Evolutionary conservation across 352 stramenopile species (phyloP).

Genomic region (Phytophthora pinifolia): DNA sequence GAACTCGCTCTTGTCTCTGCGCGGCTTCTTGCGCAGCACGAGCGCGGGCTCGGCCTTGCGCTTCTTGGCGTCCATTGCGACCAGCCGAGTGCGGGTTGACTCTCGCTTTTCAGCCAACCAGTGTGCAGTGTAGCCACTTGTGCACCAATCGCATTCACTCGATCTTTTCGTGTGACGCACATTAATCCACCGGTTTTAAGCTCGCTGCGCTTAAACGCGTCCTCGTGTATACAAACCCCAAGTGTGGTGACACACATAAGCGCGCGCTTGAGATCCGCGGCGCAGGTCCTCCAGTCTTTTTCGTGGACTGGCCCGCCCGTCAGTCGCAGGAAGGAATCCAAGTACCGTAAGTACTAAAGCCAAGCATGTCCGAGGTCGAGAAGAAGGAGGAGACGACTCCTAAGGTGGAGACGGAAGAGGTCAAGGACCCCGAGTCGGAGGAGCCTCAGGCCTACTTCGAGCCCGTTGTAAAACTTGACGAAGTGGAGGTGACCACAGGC

Average conservation of each 20-base stretch:
- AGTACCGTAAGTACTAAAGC: conserved; percentile 11
- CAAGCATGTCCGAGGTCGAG: conserved; percentile 58
- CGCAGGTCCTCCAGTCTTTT: too few relatives aligned
- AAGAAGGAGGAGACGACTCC: conserved; percentile 71
- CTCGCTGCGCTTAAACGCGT: background rate
- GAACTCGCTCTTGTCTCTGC: conserved; percentile 63
- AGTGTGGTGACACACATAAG: conserved; percentile 17
- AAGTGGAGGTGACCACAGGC: conserved; percentile 96
- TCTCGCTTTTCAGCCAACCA: conserved; percentile 5
- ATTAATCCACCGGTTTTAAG: conserved; percentile 13
- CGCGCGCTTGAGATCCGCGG: conserved; percentile 30
- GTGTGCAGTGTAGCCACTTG: conserved; percentile 14
- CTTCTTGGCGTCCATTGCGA: conserved; percentile 35
- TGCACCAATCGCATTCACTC: too few relatives aligned
- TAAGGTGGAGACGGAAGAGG: conserved; percentile 60
- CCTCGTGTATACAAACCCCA: background rate
- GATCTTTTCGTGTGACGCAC: conserved; percentile 8
- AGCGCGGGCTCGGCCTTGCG: conserved; percentile 18
- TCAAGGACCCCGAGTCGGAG: conserved; percentile 75
- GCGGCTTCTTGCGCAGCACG: conserved; percentile 34
- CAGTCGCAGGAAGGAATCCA: conserved; percentile 21
- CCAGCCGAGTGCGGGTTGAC: background rate
- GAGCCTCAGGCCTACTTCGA: conserved; percentile 89
- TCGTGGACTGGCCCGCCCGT: too few relatives aligned
- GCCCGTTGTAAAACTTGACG: conserved; percentile 87